phyloP scores from a whole-genome alignment of 139 green algal genomes.

The Chloropicon primus region DNA sequence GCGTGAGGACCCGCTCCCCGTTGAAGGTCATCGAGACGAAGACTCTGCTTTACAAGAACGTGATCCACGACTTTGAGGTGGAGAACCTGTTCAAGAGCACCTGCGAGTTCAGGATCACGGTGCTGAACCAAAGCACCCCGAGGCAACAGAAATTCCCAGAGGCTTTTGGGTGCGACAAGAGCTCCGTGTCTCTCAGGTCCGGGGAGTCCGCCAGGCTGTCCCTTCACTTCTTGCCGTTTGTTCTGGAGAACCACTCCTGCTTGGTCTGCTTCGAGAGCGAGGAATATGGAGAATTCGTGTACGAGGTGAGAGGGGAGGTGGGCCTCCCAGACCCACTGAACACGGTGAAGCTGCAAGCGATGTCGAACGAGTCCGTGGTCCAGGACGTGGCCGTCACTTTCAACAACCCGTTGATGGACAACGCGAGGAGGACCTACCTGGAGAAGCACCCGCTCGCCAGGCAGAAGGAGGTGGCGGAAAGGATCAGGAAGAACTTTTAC shows the following conservation, averaged over 20 bases:
- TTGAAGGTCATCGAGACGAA: slow-evolving; percentile 29
- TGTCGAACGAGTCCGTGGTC: background rate
- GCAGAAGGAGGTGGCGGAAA: slow-evolving; percentile 32
- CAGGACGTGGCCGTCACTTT: slow-evolving; percentile 19
- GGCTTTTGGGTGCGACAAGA: slow-evolving; percentile 10
- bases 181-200: slow-evolving; percentile 1
- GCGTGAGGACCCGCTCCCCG: slow-evolving; percentile 28
- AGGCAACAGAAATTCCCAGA: slow-evolving; percentile 3
- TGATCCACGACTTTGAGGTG: slow-evolving; percentile 41
- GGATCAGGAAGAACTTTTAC: slow-evolving; percentile 16
- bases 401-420: slow-evolving; percentile 37
- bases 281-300: slow-evolving; percentile 42
- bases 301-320: slow-evolving; percentile 45
- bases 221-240: slow-evolving; percentile 58
- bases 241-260: slow-evolving; percentile 32
- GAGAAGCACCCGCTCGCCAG: slow-evolving; percentile 57
- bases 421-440: slow-evolving; percentile 40
- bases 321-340: slow-evolving; percentile 24
- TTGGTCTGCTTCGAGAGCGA: slow-evolving; percentile 33
- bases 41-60: slow-evolving; percentile 38
- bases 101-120: slow-evolving; percentile 38
- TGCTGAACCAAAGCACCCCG: slow-evolving; percentile 17
- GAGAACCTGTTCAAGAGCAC: slow-evolving; percentile 14
- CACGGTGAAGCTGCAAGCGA: slow-evolving; percentile 1
- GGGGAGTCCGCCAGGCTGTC: slow-evolving; percentile 30